Conservation (phyloP, 2,329 filamentous ascomycete species). For the Emergomyces africanus region DNA sequence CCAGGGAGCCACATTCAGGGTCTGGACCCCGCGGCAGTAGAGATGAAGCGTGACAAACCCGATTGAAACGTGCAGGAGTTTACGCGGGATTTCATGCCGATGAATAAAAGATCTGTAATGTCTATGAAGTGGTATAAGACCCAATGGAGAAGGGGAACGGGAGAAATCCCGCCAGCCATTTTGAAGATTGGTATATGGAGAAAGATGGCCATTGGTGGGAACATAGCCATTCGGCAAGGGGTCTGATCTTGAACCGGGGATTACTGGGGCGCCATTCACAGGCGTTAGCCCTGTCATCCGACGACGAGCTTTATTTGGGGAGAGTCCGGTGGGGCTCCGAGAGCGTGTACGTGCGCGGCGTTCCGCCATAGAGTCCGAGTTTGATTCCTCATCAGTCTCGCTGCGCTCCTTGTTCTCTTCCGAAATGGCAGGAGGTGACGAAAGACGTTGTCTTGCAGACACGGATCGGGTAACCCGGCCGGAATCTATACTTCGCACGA, state of each 20-base stretch:
- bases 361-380: slow-evolving; percentile 41
- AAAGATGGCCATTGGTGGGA: slow-evolving; percentile 54
- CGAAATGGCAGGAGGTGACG: slow-evolving; percentile 47
- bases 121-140: slow-evolving; percentile 86
- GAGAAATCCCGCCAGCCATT: slow-evolving; percentile 81
- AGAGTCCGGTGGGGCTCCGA: slow-evolving; percentile 48
- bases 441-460: slow-evolving; percentile 38
- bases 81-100: slow-evolving; percentile 92
- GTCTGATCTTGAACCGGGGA: slow-evolving; percentile 28
- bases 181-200: slow-evolving; percentile 42
- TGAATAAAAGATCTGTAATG: slow-evolving; percentile 88
- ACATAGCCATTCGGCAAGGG: slow-evolving; percentile 26
- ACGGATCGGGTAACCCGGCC: slow-evolving; percentile 68
- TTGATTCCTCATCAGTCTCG: slow-evolving; percentile 38
- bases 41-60: slow-evolving; percentile 85
- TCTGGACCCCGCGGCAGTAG: slow-evolving; percentile 68
- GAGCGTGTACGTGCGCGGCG: slow-evolving; percentile 56
- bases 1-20: slow-evolving; percentile 66
- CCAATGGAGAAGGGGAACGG: slow-evolving; percentile 80
- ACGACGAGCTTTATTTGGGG: slow-evolving; percentile 27
- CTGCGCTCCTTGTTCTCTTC: slow-evolving; percentile 44
- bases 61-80: slow-evolving; percentile 87
- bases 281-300: slow-evolving; percentile 43
- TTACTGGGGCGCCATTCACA: slow-evolving; percentile 33
- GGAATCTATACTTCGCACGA: slow-evolving; percentile 49